Base-by-base conservation (phyloP, 2,329 filamentous ascomycete genomes). In the Zelopaecilomyces penicillatus region DNA sequence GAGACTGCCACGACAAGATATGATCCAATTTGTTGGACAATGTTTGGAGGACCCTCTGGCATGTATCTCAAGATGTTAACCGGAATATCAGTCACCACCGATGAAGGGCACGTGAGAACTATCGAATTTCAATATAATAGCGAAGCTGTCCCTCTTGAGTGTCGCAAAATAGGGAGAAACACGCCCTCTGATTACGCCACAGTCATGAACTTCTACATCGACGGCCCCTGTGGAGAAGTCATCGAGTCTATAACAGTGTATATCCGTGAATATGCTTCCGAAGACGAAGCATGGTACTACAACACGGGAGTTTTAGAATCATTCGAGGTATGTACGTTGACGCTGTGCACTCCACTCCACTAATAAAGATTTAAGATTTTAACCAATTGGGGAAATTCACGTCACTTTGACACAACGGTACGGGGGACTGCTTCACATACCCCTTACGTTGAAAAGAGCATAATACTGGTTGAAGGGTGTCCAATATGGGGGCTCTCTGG, bases 41-140 rank as follows among this genome's bases (percentile, higher is more conserved):
- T 41, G 43, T 49, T 49, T 35, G 44, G 44, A 49, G 47, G 43
- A 34, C 44, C 37, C 26, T 36, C 43, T 42, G 40, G 47, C 40
- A 46, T 41, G 28, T 46, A 46, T 41, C 41, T 49, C 12, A 26
- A 31, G 37, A 9, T 30, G 34, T 42, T 49, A n/a, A 49, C 41
- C 2, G 47, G 47, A 28, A 46, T 49, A 1, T 46, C 47, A 30
- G 44, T 49, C 39, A 46, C 44, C 36, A 30, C 27, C 34, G 34
- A 43, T 31, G 6, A 5, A 12, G 34, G 41, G 26, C 37, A 30
- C 12, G 31, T 33, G 5, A 44, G 37, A 30, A 29, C 32, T 44
- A 49, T 46, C 19, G 44, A 49, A 37, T 49, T 49, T 27, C 44
- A 46, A 36, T 49, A 49, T 38, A 44, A 49, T 44, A 44, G 37